A percentile compares a stretch with the other conserved stretches of the same genome.
Conservation (phyloP, 2,329 filamentous ascomycete species). For the Phaeomoniella chlamydospora region DNA sequence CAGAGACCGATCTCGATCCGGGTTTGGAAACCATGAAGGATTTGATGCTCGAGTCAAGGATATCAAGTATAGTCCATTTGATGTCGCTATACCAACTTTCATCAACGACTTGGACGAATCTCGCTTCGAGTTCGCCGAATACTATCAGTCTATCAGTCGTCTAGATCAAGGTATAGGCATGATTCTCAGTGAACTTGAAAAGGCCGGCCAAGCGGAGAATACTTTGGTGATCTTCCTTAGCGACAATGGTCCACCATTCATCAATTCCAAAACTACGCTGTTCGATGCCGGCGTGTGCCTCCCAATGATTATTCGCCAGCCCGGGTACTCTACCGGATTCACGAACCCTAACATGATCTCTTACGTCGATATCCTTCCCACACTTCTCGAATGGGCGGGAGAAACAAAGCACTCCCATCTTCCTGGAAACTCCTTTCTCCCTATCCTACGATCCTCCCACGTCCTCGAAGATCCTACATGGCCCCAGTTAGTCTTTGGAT, state of each 20-base stretch:
- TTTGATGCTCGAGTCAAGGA: conserved; percentile 11
- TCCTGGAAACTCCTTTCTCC: conserved; percentile 25
- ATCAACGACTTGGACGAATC: conserved; percentile 25
- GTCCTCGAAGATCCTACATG: neutral
- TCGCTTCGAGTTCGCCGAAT: conserved; percentile 28
- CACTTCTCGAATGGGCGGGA: conserved; percentile 26
- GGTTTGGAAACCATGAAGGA: conserved; percentile 29
- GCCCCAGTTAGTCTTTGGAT: conserved; percentile 31
- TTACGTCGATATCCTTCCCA: conserved; percentile 32
- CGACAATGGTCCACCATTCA: conserved; percentile 34
- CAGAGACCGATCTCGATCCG: conserved; percentile 24
- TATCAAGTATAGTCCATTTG: conserved; percentile 13
- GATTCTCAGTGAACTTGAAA: conserved; percentile 20
- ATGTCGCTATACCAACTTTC: conserved; percentile 26
- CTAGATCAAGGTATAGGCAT: conserved; percentile 28
- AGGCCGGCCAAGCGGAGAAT: conserved; percentile 15
- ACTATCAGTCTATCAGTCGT: conserved; percentile 24
- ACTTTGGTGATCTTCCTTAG: conserved; percentile 33
- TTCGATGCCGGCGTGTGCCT: conserved; percentile 32
- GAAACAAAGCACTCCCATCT: conserved; percentile 1
- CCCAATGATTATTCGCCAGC: conserved; percentile 25
- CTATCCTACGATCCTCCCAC: conserved; percentile 15
- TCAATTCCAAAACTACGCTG: conserved; percentile 37
- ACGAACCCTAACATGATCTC: conserved; percentile 31
- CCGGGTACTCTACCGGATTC: conserved; percentile 12